Conservation (phyloP, 768 basidiomycete species). For the Boletus subparvulus region DNA sequence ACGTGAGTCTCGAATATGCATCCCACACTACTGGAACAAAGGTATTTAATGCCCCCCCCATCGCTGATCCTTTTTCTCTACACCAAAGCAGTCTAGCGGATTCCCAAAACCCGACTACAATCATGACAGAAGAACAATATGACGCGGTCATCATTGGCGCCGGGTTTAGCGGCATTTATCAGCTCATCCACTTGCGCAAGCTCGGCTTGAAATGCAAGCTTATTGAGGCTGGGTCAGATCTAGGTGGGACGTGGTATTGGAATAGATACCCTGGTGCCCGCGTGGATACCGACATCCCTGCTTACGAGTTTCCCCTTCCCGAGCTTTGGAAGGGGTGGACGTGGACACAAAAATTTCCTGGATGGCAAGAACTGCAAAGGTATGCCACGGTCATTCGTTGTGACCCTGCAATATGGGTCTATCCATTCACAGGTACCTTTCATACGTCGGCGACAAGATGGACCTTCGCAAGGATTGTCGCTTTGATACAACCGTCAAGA, state of each 20-base stretch:
- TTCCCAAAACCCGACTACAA: no score
- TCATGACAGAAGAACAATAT: slow-evolving; percentile 4
- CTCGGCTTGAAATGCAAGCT: slow-evolving; percentile 8
- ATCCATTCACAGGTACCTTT: slow-evolving; percentile 3
- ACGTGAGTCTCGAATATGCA: no score
- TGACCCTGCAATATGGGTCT: background rate
- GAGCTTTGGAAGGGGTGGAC: slow-evolving; percentile 17
- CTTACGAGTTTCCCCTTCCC: slow-evolving; percentile 7
- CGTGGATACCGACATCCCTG: slow-evolving; percentile 8
- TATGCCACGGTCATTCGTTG: background rate
- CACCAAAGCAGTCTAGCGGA: no score
- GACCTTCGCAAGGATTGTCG: slow-evolving; percentile 11
- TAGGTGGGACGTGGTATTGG: slow-evolving; percentile 14
- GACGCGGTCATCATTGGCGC: slow-evolving; percentile 11
- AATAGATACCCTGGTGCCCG: slow-evolving; percentile 15
- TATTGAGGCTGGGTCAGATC: slow-evolving; percentile 5
- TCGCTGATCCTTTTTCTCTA: no score
- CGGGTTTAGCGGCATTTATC: slow-evolving; percentile 9
- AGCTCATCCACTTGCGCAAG: slow-evolving; percentile 9
- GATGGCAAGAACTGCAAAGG: slow-evolving; percentile 7
- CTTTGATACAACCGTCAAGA: slow-evolving; percentile 11
- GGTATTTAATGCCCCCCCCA: no score
- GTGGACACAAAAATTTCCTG: slow-evolving; percentile 12
- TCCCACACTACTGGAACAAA: no score
- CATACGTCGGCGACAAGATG: slow-evolving; percentile 9